A percentile compares a stretch with the other conserved stretches of the same genome.
Conservation (phyloP, 148 eudicot species). For the Beta vulgaris region DNA sequence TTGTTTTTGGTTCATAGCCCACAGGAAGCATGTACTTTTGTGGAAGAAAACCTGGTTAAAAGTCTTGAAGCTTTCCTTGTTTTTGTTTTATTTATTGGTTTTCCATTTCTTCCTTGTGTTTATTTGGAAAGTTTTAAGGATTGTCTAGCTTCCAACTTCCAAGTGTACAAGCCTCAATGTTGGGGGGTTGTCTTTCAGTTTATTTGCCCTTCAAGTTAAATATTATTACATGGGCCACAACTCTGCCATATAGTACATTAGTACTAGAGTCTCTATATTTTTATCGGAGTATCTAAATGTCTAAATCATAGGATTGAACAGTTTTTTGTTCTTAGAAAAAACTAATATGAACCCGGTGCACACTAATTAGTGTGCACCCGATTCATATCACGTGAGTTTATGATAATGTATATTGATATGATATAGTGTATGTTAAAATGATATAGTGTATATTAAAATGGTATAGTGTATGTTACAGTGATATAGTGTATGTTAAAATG, state of each 20-base stretch:
- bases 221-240: background rate
- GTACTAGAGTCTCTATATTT: background rate
- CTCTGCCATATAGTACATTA: background rate
- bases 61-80: background rate
- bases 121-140: constrained; percentile 29
- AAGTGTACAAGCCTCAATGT: constrained; percentile 34
- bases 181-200: constrained; percentile 16
- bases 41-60: constrained; percentile 24
- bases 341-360: too few species aligned
- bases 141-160: constrained; percentile 21
- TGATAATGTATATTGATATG: too few species aligned
- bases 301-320: too few species aligned
- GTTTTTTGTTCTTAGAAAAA: too few species aligned
- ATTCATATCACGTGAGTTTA: too few species aligned
- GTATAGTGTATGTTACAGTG: too few species aligned
- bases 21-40: constrained; percentile 25
- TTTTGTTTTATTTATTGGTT: background rate
- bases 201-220: constrained; percentile 19
- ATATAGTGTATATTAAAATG: too few species aligned
- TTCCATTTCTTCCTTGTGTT: background rate
- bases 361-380: too few species aligned
- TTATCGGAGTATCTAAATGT: too few species aligned
- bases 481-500: too few species aligned
- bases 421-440: too few species aligned
- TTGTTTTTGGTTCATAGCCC: constrained; percentile 15